Conservation (phyloP, 805 yeast species). For the Hagleromyces aurorensis region DNA sequence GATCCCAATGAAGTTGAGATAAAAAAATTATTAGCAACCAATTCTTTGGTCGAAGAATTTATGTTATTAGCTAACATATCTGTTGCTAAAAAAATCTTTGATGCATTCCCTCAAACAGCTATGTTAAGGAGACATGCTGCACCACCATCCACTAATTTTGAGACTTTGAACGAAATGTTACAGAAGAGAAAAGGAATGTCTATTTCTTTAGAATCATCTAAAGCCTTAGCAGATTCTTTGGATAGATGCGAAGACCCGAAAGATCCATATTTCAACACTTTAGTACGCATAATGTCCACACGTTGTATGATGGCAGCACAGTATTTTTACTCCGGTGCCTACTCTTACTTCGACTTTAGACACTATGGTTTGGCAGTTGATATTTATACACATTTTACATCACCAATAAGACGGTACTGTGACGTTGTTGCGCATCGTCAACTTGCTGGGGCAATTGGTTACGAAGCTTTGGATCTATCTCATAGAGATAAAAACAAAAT, state of each 20-base stretch:
- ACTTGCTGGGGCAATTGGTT: slow-evolving; percentile 95
- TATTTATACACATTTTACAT: slow-evolving; percentile 95
- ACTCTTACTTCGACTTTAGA: slow-evolving; percentile 81
- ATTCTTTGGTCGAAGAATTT: slow-evolving; percentile 94
- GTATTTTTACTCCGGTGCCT: slow-evolving; percentile 87
- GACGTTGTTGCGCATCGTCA: slow-evolving; percentile 97
- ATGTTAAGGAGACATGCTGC: slow-evolving; percentile 96
- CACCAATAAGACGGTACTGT: slow-evolving; percentile 97
- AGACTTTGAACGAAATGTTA: slow-evolving; percentile 79
- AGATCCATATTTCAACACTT: slow-evolving; percentile 88
- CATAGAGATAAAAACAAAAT: slow-evolving; percentile 86
- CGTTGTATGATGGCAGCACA: slow-evolving; percentile 99
- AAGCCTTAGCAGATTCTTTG: slow-evolving; percentile 85
- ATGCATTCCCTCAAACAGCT: slow-evolving; percentile 94
- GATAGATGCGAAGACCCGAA: slow-evolving; percentile 77
- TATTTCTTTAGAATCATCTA: slow-evolving; percentile 76
- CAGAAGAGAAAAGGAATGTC: slow-evolving; percentile 69
- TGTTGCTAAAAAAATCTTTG: slow-evolving; percentile 88
- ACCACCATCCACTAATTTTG: slow-evolving; percentile 95
- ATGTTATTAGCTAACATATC: slow-evolving; percentile 96
- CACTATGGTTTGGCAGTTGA: slow-evolving; percentile 98
- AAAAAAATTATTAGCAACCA: slow-evolving; percentile 80
- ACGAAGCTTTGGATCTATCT: slow-evolving; percentile 70
- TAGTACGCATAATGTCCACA: slow-evolving; percentile 93
- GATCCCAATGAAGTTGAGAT: slow-evolving; percentile 95